Conservation (phyloP, 2,329 filamentous ascomycete species). For the Pestalotiopsis sp. region DNA sequence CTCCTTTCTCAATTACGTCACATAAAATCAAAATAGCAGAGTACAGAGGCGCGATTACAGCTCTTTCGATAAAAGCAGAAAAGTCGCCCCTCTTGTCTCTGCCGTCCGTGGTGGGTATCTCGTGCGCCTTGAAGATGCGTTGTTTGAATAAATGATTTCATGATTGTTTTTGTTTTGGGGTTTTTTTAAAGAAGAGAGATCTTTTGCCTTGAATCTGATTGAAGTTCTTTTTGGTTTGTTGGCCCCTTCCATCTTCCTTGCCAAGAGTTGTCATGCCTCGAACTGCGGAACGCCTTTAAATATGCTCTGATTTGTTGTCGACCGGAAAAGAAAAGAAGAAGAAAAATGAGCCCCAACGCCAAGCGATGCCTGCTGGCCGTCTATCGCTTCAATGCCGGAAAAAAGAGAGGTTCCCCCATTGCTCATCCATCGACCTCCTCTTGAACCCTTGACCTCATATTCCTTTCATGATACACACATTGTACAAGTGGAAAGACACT, state of each 20-base stretch:
- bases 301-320: neutral
- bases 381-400: conserved; percentile 1
- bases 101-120: neutral
- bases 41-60: too few species aligned
- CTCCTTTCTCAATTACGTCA: too few species aligned
- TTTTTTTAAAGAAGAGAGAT: neutral
- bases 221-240: neutral
- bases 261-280: neutral
- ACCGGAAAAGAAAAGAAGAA: neutral
- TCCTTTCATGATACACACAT: neutral
- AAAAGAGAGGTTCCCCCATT: neutral
- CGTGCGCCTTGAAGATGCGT: neutral
- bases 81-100: neutral
- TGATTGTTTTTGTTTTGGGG: neutral
- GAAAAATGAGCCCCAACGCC: neutral
- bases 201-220: neutral
- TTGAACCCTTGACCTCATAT: neutral
- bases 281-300: too few species aligned
- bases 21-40: too few species aligned
- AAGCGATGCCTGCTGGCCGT: conserved; percentile 6
- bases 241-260: neutral
- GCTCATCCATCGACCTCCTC: neutral
- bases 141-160: neutral
- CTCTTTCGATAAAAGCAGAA: too few species aligned
- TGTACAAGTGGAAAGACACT: neutral